Base-by-base conservation (phyloP, 192 early-diverging fungal species). In the Umbelopsis sp. region DNA sequence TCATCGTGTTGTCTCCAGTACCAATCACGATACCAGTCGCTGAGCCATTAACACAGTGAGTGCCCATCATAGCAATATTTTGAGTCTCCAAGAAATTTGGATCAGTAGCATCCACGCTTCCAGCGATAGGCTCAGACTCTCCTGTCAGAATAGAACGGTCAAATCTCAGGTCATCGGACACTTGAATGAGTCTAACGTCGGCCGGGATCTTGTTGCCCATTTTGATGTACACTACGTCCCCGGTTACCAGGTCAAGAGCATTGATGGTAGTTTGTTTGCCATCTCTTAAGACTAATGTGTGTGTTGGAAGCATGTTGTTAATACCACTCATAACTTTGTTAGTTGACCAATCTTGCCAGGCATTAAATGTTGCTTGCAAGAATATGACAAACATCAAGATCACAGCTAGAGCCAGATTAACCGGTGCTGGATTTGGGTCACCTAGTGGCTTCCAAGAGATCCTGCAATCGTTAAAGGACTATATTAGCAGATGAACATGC, bases 101-200 rank as follows among this genome's bases (percentile, higher is more conserved):
- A 82, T 91, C 90, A 8, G 93, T 96, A 49, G 73, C 51, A 20
- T 85, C 78, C 35, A 82, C 81, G 15, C 83, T 85, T 20, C 85
- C 92, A 46, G 81, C 77, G 25, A 94, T 85, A 8, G 89, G 81
- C 22, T 91, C 85, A 9, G 86, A 77, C 69, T 91, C 89, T 27
- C 95, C 95, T 16, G 95, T 94, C 47, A 96, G 78, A 55, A 88
- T 77, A 21, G 91, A 86, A 11, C 90, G 86, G 79, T 97, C 95
- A 69, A 96, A 88, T 71, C 82, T 77, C n/a, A 91, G 66, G 64
- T 94, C 93, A 35, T 84, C 82, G 13, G 87, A 86, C 7, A 81
- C 77, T 44, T 90, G 73, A 16, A 84, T 78, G 10, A 95, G 80
- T 64, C 93, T 89, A 21, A 93, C 44, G 80, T 94, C 93, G 15